phyloP scores from a whole-genome alignment of 148 eudicot species.

The Polygonum maritimum region DNA sequence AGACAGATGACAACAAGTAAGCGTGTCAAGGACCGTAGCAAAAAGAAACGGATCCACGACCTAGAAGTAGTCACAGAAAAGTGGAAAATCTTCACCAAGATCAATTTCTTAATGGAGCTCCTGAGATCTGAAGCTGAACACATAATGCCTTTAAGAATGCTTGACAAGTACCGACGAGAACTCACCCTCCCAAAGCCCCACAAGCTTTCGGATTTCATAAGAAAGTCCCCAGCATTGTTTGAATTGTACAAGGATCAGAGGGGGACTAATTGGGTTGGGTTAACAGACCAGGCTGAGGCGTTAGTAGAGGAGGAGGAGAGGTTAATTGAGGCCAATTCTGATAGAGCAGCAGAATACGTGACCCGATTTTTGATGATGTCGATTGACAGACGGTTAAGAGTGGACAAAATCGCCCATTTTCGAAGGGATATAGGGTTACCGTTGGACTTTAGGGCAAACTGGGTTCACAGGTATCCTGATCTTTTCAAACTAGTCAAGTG shows the following conservation, averaged over 20 bases:
- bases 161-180: constrained; percentile 54
- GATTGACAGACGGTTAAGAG: constrained; percentile 40
- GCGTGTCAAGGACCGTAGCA: constrained; percentile 81
- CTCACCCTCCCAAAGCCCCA: constrained; percentile 82
- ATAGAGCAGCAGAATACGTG: constrained; percentile 59
- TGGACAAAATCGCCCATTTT: constrained; percentile 81
- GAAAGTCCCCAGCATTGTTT: constrained; percentile 68
- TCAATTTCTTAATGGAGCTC: constrained; percentile 53
- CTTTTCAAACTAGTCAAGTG: constrained; percentile 53
- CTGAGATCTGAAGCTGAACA: constrained; percentile 62
- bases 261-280: constrained; percentile 74
- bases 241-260: constrained; percentile 64
- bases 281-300: constrained; percentile 66
- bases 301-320: constrained; percentile 66
- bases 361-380: constrained; percentile 90
- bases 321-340: constrained; percentile 32
- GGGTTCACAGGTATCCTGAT: constrained; percentile 60
- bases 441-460: constrained; percentile 58
- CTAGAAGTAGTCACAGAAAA: constrained; percentile 72
- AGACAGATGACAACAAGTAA: constrained; percentile 61
- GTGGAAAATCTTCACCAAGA: constrained; percentile 68
- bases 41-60: constrained; percentile 55
- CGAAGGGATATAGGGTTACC: constrained; percentile 88
- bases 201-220: constrained; percentile 61
- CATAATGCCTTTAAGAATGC: constrained; percentile 44